Percentiles rank a stretch among this genome's conserved stretches.
Evolutionary conservation across 2,329 filamentous ascomycete species (phyloP).

Genomic region (Penicillium corylophilum): DNA sequence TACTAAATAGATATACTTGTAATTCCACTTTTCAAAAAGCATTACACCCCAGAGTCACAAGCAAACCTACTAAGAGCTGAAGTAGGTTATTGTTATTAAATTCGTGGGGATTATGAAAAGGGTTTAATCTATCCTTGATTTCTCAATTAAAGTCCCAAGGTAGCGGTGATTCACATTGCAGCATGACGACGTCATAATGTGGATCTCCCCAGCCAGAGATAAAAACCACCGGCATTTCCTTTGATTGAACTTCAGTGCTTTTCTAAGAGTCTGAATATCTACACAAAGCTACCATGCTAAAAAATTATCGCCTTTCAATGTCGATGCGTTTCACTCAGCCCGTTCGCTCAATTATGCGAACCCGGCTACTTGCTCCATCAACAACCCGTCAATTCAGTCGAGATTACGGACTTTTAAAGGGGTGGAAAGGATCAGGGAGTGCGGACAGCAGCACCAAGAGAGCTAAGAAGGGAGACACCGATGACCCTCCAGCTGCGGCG

Average conservation of each 20-base stretch:
- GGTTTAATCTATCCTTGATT: neutral
- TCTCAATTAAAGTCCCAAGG: neutral
- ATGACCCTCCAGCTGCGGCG: slow-evolving; percentile 34
- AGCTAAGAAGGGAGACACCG: slow-evolving; percentile 29
- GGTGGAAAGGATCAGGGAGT: slow-evolving; percentile 35
- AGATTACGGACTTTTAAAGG: slow-evolving; percentile 22
- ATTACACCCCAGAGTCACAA: too few species aligned
- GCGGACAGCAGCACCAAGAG: slow-evolving; percentile 37
- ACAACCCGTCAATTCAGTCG: slow-evolving; percentile 13
- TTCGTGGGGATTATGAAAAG: too few species aligned
- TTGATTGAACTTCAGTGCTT: neutral
- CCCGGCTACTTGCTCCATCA: slow-evolving; percentile 6
- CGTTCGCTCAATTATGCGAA: slow-evolving; percentile 15
- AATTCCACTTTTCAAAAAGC: too few species aligned
- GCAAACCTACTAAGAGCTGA: too few species aligned
- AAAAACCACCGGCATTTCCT: neutral
- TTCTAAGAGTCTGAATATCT: too few species aligned
- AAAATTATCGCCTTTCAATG: slow-evolving; percentile 10
- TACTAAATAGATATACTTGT: too few species aligned
- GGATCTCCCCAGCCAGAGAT: neutral
- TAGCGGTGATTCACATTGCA: slow-evolving; percentile 17
- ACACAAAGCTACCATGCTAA: slow-evolving; percentile 10
- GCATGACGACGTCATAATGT: slow-evolving; percentile 33
- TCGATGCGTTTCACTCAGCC: slow-evolving; percentile 15
- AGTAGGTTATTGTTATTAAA: too few species aligned